Evolutionary conservation across 2,329 filamentous ascomycete species (phyloP).

Genomic region (Cytospora piceicola): DNA sequence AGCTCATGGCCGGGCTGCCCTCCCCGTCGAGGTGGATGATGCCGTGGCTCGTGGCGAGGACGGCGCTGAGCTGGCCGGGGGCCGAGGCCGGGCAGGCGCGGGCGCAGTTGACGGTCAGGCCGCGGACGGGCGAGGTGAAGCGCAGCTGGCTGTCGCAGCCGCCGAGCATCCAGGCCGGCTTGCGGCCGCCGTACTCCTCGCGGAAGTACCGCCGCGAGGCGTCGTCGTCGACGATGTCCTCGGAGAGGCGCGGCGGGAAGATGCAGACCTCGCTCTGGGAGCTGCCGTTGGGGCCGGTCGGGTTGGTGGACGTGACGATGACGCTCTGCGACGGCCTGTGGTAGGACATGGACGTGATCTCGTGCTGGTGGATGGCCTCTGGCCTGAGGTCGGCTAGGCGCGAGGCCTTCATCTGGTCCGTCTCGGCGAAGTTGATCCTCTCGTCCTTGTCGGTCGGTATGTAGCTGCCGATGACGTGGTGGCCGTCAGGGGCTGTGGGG

Average conservation of each 20-base stretch:
- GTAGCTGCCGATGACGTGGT: conserved; percentile 45
- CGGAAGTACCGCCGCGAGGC: conserved; percentile 34
- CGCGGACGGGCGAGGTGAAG: conserved; percentile 25
- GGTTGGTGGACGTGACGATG: conserved; percentile 47
- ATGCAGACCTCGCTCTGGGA: conserved; percentile 56
- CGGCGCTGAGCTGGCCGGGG: conserved; percentile 46
- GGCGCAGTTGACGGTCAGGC: conserved; percentile 36
- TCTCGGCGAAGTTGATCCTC: conserved; percentile 33
- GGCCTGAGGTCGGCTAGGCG: conserved; percentile 25
- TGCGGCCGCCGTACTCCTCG: conserved; percentile 32
- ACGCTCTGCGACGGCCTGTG: conserved; percentile 48
- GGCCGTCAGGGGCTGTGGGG: conserved; percentile 41
- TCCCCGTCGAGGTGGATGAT: conserved; percentile 44
- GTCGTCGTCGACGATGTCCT: conserved; percentile 32
- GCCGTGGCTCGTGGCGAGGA: conserved; percentile 54
- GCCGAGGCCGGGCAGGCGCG: conserved; percentile 47
- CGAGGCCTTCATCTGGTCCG: conserved; percentile 10
- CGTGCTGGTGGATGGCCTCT: conserved; percentile 38
- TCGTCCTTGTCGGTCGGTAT: conserved; percentile 50
- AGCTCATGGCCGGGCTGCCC: conserved; percentile 40
- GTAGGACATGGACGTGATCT: conserved; percentile 54
- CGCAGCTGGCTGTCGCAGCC: conserved; percentile 37
- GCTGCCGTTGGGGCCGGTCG: conserved; percentile 42
- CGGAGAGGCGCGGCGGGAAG: conserved; percentile 40
- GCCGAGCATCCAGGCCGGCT: conserved; percentile 46